These are phyloP conservation scores for Solanum arcanum DNA, from an alignment of 257 asterid species.

Conservation along the genomic window DNA sequence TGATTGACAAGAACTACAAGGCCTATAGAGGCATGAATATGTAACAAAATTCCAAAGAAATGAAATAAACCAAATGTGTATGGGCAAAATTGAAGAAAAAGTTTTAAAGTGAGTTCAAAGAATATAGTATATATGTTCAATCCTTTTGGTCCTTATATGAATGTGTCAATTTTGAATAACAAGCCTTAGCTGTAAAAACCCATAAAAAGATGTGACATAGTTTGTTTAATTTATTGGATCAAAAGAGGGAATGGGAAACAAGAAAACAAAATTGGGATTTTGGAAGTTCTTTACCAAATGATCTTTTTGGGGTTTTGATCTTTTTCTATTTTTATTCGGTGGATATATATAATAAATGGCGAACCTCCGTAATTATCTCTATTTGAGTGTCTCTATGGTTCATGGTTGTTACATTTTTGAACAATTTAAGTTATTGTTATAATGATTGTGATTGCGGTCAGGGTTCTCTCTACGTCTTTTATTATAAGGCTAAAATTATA, in stretches of 20 bases:
- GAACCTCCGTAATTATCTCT: background rate
- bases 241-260: slow-evolving; percentile 16
- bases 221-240: slow-evolving; percentile 38
- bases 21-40: slow-evolving; percentile 60
- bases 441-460: background rate
- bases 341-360: background rate
- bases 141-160: slow-evolving; percentile 60
- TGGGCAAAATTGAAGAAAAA: slow-evolving; percentile 49
- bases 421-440: background rate
- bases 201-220: slow-evolving; percentile 73
- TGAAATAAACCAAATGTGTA: slow-evolving; percentile 35
- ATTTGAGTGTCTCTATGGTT: background rate
- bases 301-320: background rate
- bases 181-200: slow-evolving; percentile 80
- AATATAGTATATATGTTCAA: slow-evolving; percentile 60
- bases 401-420: background rate
- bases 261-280: slow-evolving; percentile 18
- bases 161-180: slow-evolving; percentile 53
- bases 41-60: slow-evolving; percentile 11
- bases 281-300: slow-evolving; percentile 24
- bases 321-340: background rate
- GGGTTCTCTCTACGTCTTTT: background rate
- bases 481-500: background rate
- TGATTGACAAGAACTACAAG: slow-evolving; percentile 50
- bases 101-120: slow-evolving; percentile 43